Evolutionary conservation across 2,329 filamentous ascomycete species (phyloP), one percentile per base, ranked within the genome.

Genomic region (Chlorencoelia australis): DNA sequence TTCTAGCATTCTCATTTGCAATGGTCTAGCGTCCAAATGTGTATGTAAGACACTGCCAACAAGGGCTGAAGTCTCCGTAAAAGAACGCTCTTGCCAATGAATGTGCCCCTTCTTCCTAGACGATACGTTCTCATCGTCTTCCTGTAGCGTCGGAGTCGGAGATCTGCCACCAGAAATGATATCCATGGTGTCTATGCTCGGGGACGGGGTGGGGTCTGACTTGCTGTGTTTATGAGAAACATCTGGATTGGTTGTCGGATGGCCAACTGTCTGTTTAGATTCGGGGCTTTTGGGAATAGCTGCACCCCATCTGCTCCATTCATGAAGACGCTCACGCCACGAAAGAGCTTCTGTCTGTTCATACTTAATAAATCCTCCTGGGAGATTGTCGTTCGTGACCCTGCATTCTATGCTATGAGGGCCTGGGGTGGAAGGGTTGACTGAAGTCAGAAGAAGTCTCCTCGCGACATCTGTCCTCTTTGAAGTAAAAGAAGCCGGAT

Each of bases 301-400:
- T n/a, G 47, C 34, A 6, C 42, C 47, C 46, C 48, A 56, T 40
- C 55, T 41, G 17, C 39, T 38, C 55, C 54, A 57, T 13, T 41
- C 26, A 25, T 48, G 43, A n/a, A 52, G 26, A 30, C 40, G 47
- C 16, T 55, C 45, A 9, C 46, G 46, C 55, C 55, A 58, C 11
- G 46, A 33, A 26, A 57, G 40, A 13, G 33, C 44, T 5, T 40
- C 33, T n/a, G 33, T 30, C 8, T 36, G 22, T 30, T 39, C 31
- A 35, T 48, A 47, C 18, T 38, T 30, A 8, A 51, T 22, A 19
- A 54, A 52, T 5, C 19, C 35, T 13, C 44, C 48, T 8, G 38
- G 19, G 7, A 32, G 33, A 13, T 30, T 15, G 0, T 35, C 33
- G 3, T 16, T 18, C 4, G 31, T 39, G 27, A 33, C 27, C n/a